Conservation (phyloP, 495 filamentous ascomycete genomes). For the Jackrogersella minutella region DNA sequence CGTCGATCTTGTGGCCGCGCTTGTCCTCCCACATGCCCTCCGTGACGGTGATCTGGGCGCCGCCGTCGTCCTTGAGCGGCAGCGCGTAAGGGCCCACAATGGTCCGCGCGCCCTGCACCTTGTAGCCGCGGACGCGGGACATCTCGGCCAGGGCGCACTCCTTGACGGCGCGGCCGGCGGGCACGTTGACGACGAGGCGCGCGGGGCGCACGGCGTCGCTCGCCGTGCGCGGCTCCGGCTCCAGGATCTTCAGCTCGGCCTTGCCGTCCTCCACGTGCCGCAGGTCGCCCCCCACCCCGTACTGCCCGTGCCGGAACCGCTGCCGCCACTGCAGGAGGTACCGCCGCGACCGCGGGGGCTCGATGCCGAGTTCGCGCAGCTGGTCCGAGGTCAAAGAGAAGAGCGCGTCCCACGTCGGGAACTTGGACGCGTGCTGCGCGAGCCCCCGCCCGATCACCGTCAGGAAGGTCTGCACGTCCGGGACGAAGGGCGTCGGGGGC, state of each 20-base stretch:
- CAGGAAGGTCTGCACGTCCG: slow-evolving; percentile 87
- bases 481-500: slow-evolving; percentile 80
- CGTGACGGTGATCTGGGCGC: slow-evolving; percentile 70
- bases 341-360: slow-evolving; percentile 78
- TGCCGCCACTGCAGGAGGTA: slow-evolving; percentile 91
- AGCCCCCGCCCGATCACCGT: slow-evolving; percentile 89
- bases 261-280: slow-evolving; percentile 74
- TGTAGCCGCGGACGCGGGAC: slow-evolving; percentile 67
- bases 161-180: slow-evolving; percentile 58
- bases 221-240: slow-evolving; percentile 53
- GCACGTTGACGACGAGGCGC: slow-evolving; percentile 74
- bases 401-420: slow-evolving; percentile 86
- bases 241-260: slow-evolving; percentile 73
- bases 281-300: slow-evolving; percentile 81
- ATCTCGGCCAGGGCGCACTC: slow-evolving; percentile 51
- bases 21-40: slow-evolving; percentile 90
- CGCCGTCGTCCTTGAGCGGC: slow-evolving; percentile 69
- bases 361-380: slow-evolving; percentile 82
- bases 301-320: slow-evolving; percentile 76
- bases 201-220: slow-evolving; percentile 25
- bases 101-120: slow-evolving; percentile 66
- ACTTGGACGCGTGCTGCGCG: slow-evolving; percentile 78
- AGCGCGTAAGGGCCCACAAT: slow-evolving; percentile 76
- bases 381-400: slow-evolving; percentile 81
- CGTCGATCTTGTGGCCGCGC: slow-evolving; percentile 90